Percentiles rank a stretch among this genome's conserved stretches.
Evolutionary conservation across 331 rosid genomes (phyloP).

Genomic region (Quercus lobata): DNA sequence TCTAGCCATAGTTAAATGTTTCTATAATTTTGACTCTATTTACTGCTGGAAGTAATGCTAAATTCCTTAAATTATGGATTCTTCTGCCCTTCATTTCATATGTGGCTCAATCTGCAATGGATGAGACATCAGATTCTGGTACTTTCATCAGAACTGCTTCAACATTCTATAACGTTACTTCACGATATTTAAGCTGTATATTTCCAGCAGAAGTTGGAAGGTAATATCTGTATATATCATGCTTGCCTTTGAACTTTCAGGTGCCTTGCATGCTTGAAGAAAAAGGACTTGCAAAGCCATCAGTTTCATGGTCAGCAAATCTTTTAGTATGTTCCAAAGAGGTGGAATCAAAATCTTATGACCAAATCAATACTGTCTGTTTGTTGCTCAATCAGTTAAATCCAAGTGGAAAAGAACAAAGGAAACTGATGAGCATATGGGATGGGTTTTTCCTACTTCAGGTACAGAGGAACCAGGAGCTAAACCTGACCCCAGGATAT

Average conservation of each 20-base stretch:
- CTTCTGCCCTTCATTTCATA: constrained; percentile 27
- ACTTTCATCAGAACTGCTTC: constrained; percentile 85
- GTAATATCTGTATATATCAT: constrained; percentile 77
- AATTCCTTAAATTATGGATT: constrained; percentile 22
- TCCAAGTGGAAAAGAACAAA: constrained; percentile 77
- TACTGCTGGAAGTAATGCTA: not conserved
- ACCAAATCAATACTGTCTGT: not conserved
- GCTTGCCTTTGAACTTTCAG: constrained; percentile 97
- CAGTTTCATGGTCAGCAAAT: constrained; percentile 61
- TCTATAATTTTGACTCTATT: not conserved
- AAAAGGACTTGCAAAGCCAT: constrained; percentile 85
- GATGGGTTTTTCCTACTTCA: constrained; percentile 76
- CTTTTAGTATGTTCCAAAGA: not conserved
- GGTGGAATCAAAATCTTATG: not conserved
- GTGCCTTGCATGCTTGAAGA: constrained; percentile 83
- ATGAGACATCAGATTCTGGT: constrained; percentile 67
- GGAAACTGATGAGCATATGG: constrained; percentile 68
- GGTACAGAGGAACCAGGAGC: constrained; percentile 70
- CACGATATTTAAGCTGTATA: constrained; percentile 46
- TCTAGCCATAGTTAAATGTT: not conserved
- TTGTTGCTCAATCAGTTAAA: constrained; percentile 52
- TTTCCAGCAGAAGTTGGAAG: constrained; percentile 79
- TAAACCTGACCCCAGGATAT: constrained; percentile 48
- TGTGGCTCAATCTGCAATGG: constrained; percentile 69
- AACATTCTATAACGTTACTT: constrained; percentile 50